These are phyloP conservation scores for Tetraselmis chui DNA, from an alignment of 139 green algal species.

Conservation along the genomic window DNA sequence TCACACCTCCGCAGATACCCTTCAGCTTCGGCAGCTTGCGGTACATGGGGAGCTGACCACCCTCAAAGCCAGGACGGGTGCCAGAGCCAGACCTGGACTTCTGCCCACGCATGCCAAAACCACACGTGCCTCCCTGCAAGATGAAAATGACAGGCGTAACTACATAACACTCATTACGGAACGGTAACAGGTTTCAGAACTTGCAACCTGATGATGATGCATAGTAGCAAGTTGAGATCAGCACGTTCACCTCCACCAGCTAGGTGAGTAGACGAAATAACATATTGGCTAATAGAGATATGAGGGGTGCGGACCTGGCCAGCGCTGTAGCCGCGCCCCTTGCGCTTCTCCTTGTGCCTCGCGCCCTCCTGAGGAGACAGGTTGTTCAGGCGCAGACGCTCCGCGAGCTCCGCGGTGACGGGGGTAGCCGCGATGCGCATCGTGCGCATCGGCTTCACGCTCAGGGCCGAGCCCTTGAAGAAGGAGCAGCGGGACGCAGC, in stretches of 20 bases:
- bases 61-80: constrained; percentile 89
- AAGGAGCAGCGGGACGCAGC: not conserved
- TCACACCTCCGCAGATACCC: constrained; percentile 90
- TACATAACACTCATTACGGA: too few species aligned
- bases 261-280: too few species aligned
- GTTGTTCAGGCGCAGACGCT: constrained; percentile 84
- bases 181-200: too few species aligned
- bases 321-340: constrained; percentile 86
- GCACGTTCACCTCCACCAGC: too few species aligned
- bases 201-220: too few species aligned
- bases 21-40: constrained; percentile 90
- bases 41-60: constrained; percentile 96
- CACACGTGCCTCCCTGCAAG: constrained; percentile 81
- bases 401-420: constrained; percentile 18
- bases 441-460: not conserved
- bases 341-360: constrained; percentile 64
- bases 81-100: constrained; percentile 83
- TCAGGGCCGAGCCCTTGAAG: not conserved
- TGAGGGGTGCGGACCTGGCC: constrained; percentile 69
- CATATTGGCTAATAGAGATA: too few species aligned
- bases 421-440: not conserved
- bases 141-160: too few species aligned
- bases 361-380: constrained; percentile 77
- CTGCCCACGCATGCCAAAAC: constrained; percentile 94
- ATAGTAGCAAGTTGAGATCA: too few species aligned